Percentiles rank a stretch among this genome's conserved stretches.
phyloP scores from a whole-genome alignment of 2,329 filamentous ascomycete species.

The Arthrobotrys pseudoclavata region DNA sequence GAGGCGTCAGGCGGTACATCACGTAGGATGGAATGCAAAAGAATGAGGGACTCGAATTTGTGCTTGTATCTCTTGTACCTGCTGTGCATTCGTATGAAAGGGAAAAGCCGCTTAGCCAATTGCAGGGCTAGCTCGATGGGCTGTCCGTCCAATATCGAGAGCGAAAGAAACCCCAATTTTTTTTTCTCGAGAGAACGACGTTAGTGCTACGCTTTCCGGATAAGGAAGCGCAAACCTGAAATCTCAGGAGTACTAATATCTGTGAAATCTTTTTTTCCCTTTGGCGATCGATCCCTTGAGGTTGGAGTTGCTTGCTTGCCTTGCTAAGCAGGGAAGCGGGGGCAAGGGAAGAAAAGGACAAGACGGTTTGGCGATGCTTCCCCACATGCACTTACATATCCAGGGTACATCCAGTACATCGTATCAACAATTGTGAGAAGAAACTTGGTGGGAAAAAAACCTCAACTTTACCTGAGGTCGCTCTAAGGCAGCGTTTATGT shows the following conservation, averaged over 20 bases:
- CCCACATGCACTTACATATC: slow-evolving; percentile 25
- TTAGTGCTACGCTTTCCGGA: slow-evolving; percentile 46
- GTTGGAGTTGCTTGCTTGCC: slow-evolving; percentile 29
- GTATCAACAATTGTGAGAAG: slow-evolving; percentile 6
- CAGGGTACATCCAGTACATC: slow-evolving; percentile 24
- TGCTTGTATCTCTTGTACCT: slow-evolving; percentile 39
- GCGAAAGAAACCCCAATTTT: slow-evolving; percentile 5
- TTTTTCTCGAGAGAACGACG: not conserved
- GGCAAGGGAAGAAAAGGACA: slow-evolving; percentile 19
- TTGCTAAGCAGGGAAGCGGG: slow-evolving; percentile 24
- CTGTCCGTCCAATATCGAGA: slow-evolving; percentile 24
- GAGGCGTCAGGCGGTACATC: slow-evolving; percentile 50
- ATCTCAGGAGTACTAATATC: slow-evolving; percentile 36
- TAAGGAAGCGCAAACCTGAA: slow-evolving; percentile 50
- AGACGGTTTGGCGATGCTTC: slow-evolving; percentile 30
- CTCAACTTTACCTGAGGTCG: slow-evolving; percentile 24
- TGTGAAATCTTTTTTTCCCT: slow-evolving; percentile 21
- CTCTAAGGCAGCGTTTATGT: slow-evolving; percentile 25
- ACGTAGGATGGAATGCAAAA: slow-evolving; percentile 44
- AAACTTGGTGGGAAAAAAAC: slow-evolving; percentile 19
- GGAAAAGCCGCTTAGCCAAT: slow-evolving; percentile 38
- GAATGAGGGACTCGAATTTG: slow-evolving; percentile 13
- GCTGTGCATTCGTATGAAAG: slow-evolving; percentile 21
- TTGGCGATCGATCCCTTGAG: slow-evolving; percentile 26
- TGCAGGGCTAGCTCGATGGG: slow-evolving; percentile 42